Base-by-base conservation (phyloP, 1,139 yeast species). In the Magnusiomyces tetraspermus region DNA sequence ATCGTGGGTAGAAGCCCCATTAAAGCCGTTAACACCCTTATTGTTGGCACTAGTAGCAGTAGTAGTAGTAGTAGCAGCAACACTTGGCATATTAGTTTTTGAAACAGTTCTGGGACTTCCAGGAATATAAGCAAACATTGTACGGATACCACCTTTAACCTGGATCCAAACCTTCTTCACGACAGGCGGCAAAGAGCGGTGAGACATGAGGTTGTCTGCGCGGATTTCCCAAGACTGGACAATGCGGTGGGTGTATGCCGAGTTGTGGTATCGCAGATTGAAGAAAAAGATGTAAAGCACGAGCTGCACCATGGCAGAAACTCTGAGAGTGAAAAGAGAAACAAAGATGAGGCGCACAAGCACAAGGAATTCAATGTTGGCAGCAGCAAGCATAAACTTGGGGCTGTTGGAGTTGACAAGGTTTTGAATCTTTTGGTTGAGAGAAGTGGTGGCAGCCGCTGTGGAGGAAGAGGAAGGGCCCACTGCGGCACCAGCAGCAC, bases 261-360 rank as follows among this genome's bases (percentile, higher is more conserved):
- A 84, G 61, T 80, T 82, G 66, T 87, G 95, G 66, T 75, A 86
- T 68, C 96, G 79, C 57, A 85, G 71, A 70, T 86, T 86, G 67
- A 88, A 75, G 70, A 90, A 90, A 21, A 80, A 57, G 33, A 79
- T 65, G 69, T 84, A 88, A 45, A 78, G 68, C 26, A 76, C 59
- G 46, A 85, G 74, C 19, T 82, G 78, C 53, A 81, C 62, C 74
- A 42, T 76, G 41, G 90, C 82, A 62, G 82, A 79, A 61, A 71
- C 74, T 66, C 82, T 76, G 72, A 82, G 82, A n/a, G 82, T 66
- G 46, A 88, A 50, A 30, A 85, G 78, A 60, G 80, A 74, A 51
- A 80, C n/a, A n/a, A n/a, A 49, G 13, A 79, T 55, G 42, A 67
- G 53, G 42, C 62, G 57, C 30, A 72, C 63, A 53, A 80, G 72